Evolutionary conservation across 257 asterid genomes (phyloP), one percentile per base, ranked within the genome.

Genomic region (Craterostigma plantagineum): DNA sequence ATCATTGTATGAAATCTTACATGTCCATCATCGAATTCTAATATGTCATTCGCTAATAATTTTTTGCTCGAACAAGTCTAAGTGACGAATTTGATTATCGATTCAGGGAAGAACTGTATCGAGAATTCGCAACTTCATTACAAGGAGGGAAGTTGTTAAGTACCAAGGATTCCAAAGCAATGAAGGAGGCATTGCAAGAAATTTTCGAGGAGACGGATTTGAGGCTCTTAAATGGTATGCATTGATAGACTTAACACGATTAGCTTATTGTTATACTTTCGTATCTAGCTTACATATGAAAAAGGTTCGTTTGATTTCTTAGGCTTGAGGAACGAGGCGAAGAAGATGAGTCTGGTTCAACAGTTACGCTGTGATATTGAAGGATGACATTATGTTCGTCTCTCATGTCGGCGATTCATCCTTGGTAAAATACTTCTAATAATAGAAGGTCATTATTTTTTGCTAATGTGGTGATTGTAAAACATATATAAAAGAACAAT

Each of bases 401-500:
- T 55, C 95, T 11, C 98, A 90, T 58, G 72, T 90, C 65, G 95
- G 99, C 38, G 99, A 83, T 63, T 90, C 95, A 11, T 61, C 84
- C 40, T 67, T 77, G 94, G 98, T 87, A 74, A 36, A n/a, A n/a
- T n/a, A n/a, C n/a, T n/a, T n/a, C n/a, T n/a, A n/a, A n/a, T n/a
- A n/a, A n/a, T n/a, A n/a, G n/a, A n/a, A n/a, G 69, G 13, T 47
- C 36, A 48, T 33, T 23, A 11, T 30, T 8, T 14, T 43, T 10
- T 4, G 23, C 11, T 14, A 7, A 10, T 16, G 16, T 18, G 18
- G 35, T 3, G 34, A 39, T 13, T 10, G 34, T 42, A 16, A 14
- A 33, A 14, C 36, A 23, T 3, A 7, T 33, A 18, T 12, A 30
- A 18, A 39, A 39, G 42, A 37, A 36, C 35, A 30, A n/a, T 50